These are phyloP conservation scores for Gilbertella persicaria DNA, from an alignment of 371 early-diverging fungal genomes.

Conservation along the genomic window DNA sequence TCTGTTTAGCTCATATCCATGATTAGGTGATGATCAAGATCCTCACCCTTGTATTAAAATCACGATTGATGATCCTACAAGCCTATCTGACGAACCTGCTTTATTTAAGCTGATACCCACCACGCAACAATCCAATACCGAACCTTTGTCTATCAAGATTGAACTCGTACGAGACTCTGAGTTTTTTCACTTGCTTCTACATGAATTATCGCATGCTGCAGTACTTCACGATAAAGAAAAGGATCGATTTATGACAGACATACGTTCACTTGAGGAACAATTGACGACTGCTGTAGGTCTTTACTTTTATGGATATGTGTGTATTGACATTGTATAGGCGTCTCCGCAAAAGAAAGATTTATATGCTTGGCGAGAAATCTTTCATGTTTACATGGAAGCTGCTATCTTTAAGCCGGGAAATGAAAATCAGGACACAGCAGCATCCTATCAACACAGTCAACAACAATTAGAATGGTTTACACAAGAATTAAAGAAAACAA, in stretches of 20 bases:
- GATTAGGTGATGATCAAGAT: constrained; percentile 30
- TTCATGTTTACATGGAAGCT: constrained; percentile 64
- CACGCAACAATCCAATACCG: constrained; percentile 14
- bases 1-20: not conserved
- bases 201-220: constrained; percentile 50
- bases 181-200: constrained; percentile 55
- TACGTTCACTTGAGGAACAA: not conserved
- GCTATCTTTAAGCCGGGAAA: constrained; percentile 56
- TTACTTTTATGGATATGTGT: constrained; percentile 15
- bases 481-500: constrained; percentile 35
- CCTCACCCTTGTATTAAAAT: constrained; percentile 43
- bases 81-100: constrained; percentile 11
- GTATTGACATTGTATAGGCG: constrained; percentile 1
- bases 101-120: constrained; percentile 18
- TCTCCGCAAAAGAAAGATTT: constrained; percentile 23
- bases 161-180: constrained; percentile 58
- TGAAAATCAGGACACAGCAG: constrained; percentile 22
- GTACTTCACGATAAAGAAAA: constrained; percentile 42
- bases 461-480: constrained; percentile 50
- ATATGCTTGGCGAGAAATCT: constrained; percentile 70
- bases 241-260: constrained; percentile 10
- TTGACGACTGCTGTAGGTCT: not conserved
- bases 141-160: constrained; percentile 39
- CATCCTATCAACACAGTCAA: constrained; percentile 38
- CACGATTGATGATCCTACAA: constrained; percentile 29